phyloP scores from a whole-genome alignment of 768 basidiomycete genomes.

The Kwoniella sp. region DNA sequence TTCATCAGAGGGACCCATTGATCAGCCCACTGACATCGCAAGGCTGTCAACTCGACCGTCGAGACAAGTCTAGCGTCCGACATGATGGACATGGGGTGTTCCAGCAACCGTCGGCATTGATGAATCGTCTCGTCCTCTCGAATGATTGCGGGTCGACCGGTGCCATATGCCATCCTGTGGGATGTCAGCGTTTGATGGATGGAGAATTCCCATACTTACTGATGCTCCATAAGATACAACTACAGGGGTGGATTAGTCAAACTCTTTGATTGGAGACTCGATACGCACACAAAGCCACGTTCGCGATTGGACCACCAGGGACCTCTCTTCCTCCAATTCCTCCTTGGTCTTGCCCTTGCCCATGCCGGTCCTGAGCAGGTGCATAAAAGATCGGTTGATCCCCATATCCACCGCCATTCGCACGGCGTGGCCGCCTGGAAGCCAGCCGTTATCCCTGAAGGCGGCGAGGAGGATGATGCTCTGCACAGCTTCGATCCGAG shows the following conservation, averaged over 20 bases:
- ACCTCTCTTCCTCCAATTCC: constrained; percentile 62
- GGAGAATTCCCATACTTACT: constrained; percentile 57
- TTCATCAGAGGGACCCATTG: background rate
- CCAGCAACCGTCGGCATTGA: constrained; percentile 70
- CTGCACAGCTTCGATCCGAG: constrained; percentile 78
- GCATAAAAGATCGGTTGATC: constrained; percentile 88
- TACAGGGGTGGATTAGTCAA: constrained; percentile 7
- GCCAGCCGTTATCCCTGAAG: constrained; percentile 94
- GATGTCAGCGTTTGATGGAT: constrained; percentile 14
- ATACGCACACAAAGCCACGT: constrained; percentile 77
- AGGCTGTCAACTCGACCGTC: constrained; percentile 84
- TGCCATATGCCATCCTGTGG: constrained; percentile 85
- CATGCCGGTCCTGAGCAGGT: constrained; percentile 67
- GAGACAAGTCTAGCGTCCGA: constrained; percentile 94
- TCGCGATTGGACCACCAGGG: constrained; percentile 73
- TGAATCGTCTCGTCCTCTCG: constrained; percentile 88
- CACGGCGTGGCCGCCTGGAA: constrained; percentile 89
- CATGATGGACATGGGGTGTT: constrained; percentile 81
- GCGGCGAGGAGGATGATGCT: constrained; percentile 91
- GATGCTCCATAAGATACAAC: constrained; percentile 87
- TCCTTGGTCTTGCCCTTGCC: constrained; percentile 60
- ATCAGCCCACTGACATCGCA: constrained; percentile 54
- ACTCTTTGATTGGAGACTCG: background rate
- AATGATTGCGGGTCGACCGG: constrained; percentile 84
- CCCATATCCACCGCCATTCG: constrained; percentile 93